Evolutionary conservation across 1,284 basidiomycete species (phyloP).

Genomic region (Wolfiporia cocos): DNA sequence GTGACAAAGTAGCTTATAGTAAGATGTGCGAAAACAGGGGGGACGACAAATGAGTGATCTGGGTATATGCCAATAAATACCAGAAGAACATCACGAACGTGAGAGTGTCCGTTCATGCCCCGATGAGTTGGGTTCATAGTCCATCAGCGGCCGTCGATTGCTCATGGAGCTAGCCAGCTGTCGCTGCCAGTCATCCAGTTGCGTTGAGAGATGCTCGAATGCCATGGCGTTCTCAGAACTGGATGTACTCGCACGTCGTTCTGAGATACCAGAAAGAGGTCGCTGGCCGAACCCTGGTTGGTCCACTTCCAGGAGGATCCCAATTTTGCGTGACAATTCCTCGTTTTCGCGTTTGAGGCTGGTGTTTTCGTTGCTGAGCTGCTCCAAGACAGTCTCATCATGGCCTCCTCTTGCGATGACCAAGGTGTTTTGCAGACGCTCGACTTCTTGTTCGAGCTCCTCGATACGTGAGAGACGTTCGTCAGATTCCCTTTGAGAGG

Average conservation of each 20-base stretch:
- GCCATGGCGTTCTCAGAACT: slow-evolving; percentile 76
- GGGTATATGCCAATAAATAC: slow-evolving; percentile 30
- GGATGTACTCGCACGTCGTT: slow-evolving; percentile 63
- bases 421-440: slow-evolving; percentile 71
- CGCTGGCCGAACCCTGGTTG: slow-evolving; percentile 62
- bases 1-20: slow-evolving; percentile 30
- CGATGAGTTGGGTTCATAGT: slow-evolving; percentile 47
- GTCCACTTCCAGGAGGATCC: slow-evolving; percentile 78
- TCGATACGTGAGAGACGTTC: slow-evolving; percentile 71
- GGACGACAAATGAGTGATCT: slow-evolving; percentile 25
- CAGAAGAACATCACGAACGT: slow-evolving; percentile 48
- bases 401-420: slow-evolving; percentile 69
- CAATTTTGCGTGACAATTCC: slow-evolving; percentile 81
- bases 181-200: slow-evolving; percentile 79
- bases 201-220: slow-evolving; percentile 69
- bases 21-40: slow-evolving; percentile 45
- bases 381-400: slow-evolving; percentile 67
- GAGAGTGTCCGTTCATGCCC: slow-evolving; percentile 56
- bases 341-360: slow-evolving; percentile 78
- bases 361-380: slow-evolving; percentile 72
- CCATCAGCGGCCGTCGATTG: slow-evolving; percentile 62
- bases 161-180: slow-evolving; percentile 73
- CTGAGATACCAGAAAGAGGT: slow-evolving; percentile 58
- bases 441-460: slow-evolving; percentile 76
- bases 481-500: slow-evolving; percentile 70